Evolutionary conservation across 768 basidiomycete species (phyloP).

Genomic region (Thelephora ganbajun): DNA sequence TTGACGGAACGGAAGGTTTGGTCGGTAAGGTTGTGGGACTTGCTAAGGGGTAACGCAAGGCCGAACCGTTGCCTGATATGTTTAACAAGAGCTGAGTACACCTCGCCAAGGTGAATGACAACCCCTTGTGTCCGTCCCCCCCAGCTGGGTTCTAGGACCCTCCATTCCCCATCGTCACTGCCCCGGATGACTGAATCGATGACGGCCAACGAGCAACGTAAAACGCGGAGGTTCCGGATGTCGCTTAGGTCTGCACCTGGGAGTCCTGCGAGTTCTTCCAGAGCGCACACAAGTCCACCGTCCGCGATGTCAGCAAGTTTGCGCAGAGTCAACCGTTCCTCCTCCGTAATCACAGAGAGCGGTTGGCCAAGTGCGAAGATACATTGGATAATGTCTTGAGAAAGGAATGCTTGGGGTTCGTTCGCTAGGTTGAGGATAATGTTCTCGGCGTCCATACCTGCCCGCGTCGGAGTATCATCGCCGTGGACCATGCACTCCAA

Average conservation of each 20-base stretch:
- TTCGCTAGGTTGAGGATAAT: slow-evolving; percentile 46
- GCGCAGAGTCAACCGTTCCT: slow-evolving; percentile 42
- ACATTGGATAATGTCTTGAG: slow-evolving; percentile 41
- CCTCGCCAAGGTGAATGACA: slow-evolving; percentile 38
- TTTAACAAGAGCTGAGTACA: slow-evolving; percentile 31
- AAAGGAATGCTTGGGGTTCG: slow-evolving; percentile 46
- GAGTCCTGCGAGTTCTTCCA: slow-evolving; percentile 43
- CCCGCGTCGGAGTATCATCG: slow-evolving; percentile 46
- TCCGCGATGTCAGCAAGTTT: slow-evolving; percentile 55
- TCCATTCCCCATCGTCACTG: slow-evolving; percentile 41
- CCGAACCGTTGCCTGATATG: slow-evolving; percentile 44
- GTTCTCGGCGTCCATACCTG: slow-evolving; percentile 55
- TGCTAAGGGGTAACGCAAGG: slow-evolving; percentile 21
- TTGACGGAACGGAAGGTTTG: slow-evolving; percentile 40
- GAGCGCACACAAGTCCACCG: slow-evolving; percentile 46
- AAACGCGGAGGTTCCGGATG: slow-evolving; percentile 34
- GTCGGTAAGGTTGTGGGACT: slow-evolving; percentile 28
- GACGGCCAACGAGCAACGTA: slow-evolving; percentile 52
- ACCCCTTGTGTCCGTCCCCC: slow-evolving; percentile 43
- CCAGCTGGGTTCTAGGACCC: slow-evolving; percentile 45
- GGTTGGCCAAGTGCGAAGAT: slow-evolving; percentile 46
- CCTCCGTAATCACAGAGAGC: slow-evolving; percentile 45
- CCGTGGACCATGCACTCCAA: slow-evolving; percentile 61
- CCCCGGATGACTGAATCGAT: slow-evolving; percentile 35
- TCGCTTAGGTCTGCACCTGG: slow-evolving; percentile 33